These are phyloP conservation scores for Candida vaughaniae DNA, from an alignment of 805 yeast species.

Conservation along the genomic window DNA sequence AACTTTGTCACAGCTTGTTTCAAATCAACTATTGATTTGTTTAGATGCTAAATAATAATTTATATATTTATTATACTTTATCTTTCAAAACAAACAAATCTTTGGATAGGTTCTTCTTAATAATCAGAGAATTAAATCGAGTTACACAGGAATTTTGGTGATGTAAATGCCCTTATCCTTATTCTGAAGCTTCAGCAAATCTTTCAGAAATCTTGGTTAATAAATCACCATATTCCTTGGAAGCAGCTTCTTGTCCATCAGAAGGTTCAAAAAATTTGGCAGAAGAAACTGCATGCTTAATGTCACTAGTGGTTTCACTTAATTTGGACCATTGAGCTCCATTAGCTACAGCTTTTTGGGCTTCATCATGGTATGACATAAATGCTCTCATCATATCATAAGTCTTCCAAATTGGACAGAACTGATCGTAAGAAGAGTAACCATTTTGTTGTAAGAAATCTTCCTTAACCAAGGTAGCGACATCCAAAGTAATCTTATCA, in stretches of 20 bases:
- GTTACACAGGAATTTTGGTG: not conserved
- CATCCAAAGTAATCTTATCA: conserved; percentile 95
- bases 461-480: conserved; percentile 86
- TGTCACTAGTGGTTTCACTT: conserved; percentile 83
- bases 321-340: conserved; percentile 96
- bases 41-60: conserved; percentile 2
- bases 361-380: conserved; percentile 89
- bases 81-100: too few relatives aligned
- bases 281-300: conserved; percentile 90
- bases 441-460: conserved; percentile 99
- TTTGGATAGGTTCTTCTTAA: too few relatives aligned
- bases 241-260: conserved; percentile 78
- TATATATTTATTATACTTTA: too few relatives aligned
- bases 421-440: conserved; percentile 95
- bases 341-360: conserved; percentile 91
- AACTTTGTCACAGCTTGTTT: conserved; percentile 14
- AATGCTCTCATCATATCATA: conserved; percentile 97
- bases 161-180: too few relatives aligned
- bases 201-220: conserved; percentile 76
- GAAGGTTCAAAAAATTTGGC: conserved; percentile 96
- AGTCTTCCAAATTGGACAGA: conserved; percentile 99
- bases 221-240: conserved; percentile 74
- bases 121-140: conserved; percentile 7
- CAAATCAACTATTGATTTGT: not conserved
- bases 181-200: conserved; percentile 95